Conservation (phyloP, 1,139 yeast species). For the Kurtzmaniella quercitrusa region DNA sequence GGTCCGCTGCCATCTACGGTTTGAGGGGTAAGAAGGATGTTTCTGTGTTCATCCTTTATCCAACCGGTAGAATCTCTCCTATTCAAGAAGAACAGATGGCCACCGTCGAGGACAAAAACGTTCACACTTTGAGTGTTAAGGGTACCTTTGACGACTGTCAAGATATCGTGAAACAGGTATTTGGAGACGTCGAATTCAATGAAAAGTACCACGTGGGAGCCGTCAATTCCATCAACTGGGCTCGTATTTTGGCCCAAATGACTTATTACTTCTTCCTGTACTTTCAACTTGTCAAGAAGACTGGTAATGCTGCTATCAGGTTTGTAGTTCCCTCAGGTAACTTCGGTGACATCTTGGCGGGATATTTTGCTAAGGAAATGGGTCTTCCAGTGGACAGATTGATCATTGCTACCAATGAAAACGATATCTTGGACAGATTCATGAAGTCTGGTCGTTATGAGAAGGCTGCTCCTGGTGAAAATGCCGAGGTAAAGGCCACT, state of each 20-base stretch:
- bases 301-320: slow-evolving; percentile 50
- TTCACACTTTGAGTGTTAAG: slow-evolving; percentile 88
- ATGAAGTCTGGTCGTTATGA: slow-evolving; percentile 80
- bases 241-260: slow-evolving; percentile 94
- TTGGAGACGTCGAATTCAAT: slow-evolving; percentile 86
- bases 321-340: slow-evolving; percentile 97
- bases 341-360: slow-evolving; percentile 97
- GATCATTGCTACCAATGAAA: slow-evolving; percentile 92
- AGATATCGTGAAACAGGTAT: slow-evolving; percentile 88
- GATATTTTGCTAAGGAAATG: slow-evolving; percentile 91
- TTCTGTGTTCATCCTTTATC: slow-evolving; percentile 90
- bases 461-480: slow-evolving; percentile 49
- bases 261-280: slow-evolving; percentile 92
- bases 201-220: slow-evolving; percentile 92
- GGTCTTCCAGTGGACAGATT: slow-evolving; percentile 86
- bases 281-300: slow-evolving; percentile 60
- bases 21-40: slow-evolving; percentile 95
- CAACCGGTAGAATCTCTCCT: slow-evolving; percentile 96
- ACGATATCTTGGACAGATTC: slow-evolving; percentile 91
- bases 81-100: slow-evolving; percentile 99
- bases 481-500: slow-evolving; percentile 73
- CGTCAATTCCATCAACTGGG: slow-evolving; percentile 98
- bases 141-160: slow-evolving; percentile 99
- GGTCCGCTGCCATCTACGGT: slow-evolving; percentile 98
- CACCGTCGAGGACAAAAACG: slow-evolving; percentile 89